Evolutionary conservation across 1,139 yeast genomes (phyloP).

Genomic region (Blastobotrys proliferans): DNA sequence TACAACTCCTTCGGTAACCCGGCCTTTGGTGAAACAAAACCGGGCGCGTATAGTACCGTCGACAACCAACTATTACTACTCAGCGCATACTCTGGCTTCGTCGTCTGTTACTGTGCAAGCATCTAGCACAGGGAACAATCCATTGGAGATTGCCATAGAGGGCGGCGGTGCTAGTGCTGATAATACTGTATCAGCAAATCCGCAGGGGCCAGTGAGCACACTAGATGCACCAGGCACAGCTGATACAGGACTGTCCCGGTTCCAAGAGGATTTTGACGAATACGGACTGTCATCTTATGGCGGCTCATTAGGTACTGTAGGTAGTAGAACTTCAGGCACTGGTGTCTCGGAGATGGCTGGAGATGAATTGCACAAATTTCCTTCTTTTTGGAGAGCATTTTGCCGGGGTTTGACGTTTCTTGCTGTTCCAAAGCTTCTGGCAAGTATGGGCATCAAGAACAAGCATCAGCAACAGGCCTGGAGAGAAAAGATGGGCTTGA

Average conservation of each 20-base stretch:
- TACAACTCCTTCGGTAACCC: no score
- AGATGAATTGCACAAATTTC: no score
- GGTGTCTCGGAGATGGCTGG: no score
- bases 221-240: background rate
- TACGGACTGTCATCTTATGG: no score
- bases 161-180: background rate
- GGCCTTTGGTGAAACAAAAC: conserved; percentile 69
- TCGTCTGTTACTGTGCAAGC: conserved; percentile 53
- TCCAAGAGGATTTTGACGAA: background rate
- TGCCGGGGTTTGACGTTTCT: conserved; percentile 73
- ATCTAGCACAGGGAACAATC: conserved; percentile 63
- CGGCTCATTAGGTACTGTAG: no score
- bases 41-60: conserved; percentile 54
- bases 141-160: conserved; percentile 30
- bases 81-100: conserved; percentile 59
- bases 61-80: conserved; percentile 66
- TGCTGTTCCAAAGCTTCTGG: conserved; percentile 80
- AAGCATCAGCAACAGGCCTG: conserved; percentile 81
- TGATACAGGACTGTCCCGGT: background rate
- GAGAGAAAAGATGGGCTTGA: conserved; percentile 83
- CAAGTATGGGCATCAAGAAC: conserved; percentile 62
- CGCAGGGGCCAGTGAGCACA: background rate
- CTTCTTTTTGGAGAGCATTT: conserved; percentile 65
- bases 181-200: background rate
- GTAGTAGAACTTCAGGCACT: no score